Conservation (phyloP, 1,284 basidiomycete species). For the Inonotus obliquus region DNA sequence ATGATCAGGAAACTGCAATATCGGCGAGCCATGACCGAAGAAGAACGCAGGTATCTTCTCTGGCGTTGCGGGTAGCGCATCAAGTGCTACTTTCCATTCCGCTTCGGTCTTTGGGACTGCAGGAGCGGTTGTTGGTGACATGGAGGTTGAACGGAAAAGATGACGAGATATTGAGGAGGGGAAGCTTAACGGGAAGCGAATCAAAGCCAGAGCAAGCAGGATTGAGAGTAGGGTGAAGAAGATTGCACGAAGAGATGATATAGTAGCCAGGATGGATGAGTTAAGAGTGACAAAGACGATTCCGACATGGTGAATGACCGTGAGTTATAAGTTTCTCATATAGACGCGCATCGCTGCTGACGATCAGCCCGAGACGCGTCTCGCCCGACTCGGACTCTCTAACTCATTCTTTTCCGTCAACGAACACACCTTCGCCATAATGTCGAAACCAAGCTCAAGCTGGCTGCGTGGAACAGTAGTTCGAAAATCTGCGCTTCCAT, state of each 20-base stretch:
- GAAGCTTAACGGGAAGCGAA: conserved; percentile 2
- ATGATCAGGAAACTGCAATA: conserved; percentile 39
- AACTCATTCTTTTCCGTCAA: not conserved
- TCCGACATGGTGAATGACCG: not conserved
- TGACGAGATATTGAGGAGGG: conserved; percentile 2
- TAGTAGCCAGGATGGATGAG: conserved; percentile 9
- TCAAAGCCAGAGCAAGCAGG: conserved; percentile 1
- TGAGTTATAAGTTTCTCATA: not conserved
- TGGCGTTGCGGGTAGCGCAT: conserved; percentile 53
- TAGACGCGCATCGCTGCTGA: not conserved
- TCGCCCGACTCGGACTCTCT: conserved; percentile 5
- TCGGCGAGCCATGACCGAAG: conserved; percentile 67
- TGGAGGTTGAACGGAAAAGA: conserved; percentile 10
- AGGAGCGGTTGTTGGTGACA: conserved; percentile 14
- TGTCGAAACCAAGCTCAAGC: conserved; percentile 13
- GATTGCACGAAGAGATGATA: not conserved
- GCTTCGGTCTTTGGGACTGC: conserved; percentile 32
- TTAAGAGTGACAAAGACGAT: not conserved
- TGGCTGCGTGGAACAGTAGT: conserved; percentile 73
- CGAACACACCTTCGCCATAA: not conserved
- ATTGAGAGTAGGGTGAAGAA: conserved; percentile 4
- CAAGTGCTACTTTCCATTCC: conserved; percentile 55
- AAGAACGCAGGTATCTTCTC: conserved; percentile 69
- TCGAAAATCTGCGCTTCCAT: conserved; percentile 53
- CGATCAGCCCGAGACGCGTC: too few relatives aligned